phyloP scores from a whole-genome alignment of 2,329 filamentous ascomycete genomes.

The Fusarium chlamydosporum region DNA sequence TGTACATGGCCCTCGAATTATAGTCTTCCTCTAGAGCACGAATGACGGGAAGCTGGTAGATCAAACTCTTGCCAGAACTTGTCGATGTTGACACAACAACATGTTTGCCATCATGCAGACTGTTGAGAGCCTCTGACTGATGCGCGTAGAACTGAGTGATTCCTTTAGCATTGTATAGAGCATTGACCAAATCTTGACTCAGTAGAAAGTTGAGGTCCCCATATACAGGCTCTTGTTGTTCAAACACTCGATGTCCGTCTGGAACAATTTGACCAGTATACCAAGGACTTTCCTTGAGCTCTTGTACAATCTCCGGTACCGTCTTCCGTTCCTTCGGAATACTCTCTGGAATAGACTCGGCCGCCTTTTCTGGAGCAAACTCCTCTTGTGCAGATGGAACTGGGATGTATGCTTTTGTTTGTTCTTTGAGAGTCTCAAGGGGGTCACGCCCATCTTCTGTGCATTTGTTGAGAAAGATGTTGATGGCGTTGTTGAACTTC shows the following conservation, averaged over 20 bases:
- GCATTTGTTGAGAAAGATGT: slow-evolving; percentile 82
- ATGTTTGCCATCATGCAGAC: slow-evolving; percentile 82
- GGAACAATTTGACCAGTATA: slow-evolving; percentile 94
- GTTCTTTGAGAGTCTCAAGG: slow-evolving; percentile 72
- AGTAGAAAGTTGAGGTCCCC: slow-evolving; percentile 88
- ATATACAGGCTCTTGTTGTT: slow-evolving; percentile 84
- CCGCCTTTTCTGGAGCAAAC: slow-evolving; percentile 50
- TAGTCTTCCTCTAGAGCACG: slow-evolving; percentile 85
- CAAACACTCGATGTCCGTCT: slow-evolving; percentile 91
- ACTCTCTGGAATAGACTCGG: slow-evolving; percentile 70
- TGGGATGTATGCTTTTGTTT: slow-evolving; percentile 74
- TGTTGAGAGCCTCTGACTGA: slow-evolving; percentile 94
- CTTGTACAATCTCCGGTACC: slow-evolving; percentile 86
- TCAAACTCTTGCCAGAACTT: slow-evolving; percentile 96
- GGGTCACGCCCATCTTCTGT: slow-evolving; percentile 75
- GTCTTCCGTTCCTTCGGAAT: slow-evolving; percentile 86
- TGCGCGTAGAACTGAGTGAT: slow-evolving; percentile 92
- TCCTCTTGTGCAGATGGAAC: slow-evolving; percentile 62
- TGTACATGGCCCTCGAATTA: slow-evolving; percentile 90
- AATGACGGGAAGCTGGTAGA: slow-evolving; percentile 94
- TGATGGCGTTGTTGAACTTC: slow-evolving; percentile 84
- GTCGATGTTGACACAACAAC: slow-evolving; percentile 96
- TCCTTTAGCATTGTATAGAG: slow-evolving; percentile 89
- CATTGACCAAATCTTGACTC: slow-evolving; percentile 94
- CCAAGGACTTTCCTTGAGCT: slow-evolving; percentile 86